These are phyloP conservation scores for Phytopythium kandeliae DNA, from an alignment of 352 stramenopile species.

Conservation along the genomic window DNA sequence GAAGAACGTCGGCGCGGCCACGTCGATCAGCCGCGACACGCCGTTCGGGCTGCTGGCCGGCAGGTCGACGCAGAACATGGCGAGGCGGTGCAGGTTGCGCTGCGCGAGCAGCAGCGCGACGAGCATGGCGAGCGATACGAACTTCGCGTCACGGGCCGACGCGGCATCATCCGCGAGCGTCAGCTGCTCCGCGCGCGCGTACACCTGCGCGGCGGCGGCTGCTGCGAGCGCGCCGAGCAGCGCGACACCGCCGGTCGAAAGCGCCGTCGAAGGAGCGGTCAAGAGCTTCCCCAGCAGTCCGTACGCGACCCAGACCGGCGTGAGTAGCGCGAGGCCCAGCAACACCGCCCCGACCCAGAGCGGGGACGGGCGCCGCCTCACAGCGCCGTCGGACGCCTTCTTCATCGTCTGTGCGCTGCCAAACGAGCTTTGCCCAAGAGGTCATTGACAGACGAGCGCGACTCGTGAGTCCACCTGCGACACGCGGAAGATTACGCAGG, in stretches of 20 bases:
- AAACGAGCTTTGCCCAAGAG: too few relatives aligned
- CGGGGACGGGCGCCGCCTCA: conserved; percentile 11
- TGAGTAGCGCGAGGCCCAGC: conserved; percentile 21
- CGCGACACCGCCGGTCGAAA: conserved; percentile 17
- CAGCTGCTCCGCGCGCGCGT: conserved; percentile 9
- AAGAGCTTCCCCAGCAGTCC: conserved; percentile 34
- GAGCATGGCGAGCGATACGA: conserved; percentile 13
- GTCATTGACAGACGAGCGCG: too few relatives aligned
- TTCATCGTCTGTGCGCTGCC: neutral
- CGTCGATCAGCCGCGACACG: conserved; percentile 18
- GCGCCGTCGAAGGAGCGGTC: conserved; percentile 17
- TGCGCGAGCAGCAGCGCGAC: conserved; percentile 37
- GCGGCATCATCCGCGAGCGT: neutral
- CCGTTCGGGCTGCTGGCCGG: conserved; percentile 17
- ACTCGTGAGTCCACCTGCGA: too few relatives aligned
- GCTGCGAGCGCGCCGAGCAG: conserved; percentile 14
- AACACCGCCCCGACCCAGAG: conserved; percentile 21
- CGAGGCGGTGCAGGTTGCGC: conserved; percentile 32
- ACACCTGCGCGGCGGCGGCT: conserved; percentile 15
- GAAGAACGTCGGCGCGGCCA: conserved; percentile 17
- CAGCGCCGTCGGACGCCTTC: neutral
- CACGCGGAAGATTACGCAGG: neutral
- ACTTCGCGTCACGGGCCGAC: neutral
- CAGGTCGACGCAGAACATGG: conserved; percentile 30
- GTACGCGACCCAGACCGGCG: conserved; percentile 38